Evolutionary conservation across 768 basidiomycete species (phyloP).

Genomic region (Xerocomus brunneocitrinus): DNA sequence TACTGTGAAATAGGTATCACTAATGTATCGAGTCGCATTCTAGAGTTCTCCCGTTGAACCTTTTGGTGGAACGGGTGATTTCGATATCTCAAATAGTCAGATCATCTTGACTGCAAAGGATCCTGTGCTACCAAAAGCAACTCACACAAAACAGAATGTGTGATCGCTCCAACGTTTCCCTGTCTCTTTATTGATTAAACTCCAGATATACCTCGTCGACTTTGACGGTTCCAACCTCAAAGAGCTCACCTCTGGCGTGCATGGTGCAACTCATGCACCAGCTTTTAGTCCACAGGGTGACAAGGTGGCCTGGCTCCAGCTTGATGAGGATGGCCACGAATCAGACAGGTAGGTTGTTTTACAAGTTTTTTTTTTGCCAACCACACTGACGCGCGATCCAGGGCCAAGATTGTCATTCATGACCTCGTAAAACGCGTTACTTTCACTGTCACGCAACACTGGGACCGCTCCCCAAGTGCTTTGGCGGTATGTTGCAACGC

Average conservation of each 20-base stretch:
- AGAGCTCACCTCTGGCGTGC: slow-evolving; percentile 77
- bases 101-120: slow-evolving; percentile 88
- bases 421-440: slow-evolving; percentile 65
- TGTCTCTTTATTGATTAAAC: background rate
- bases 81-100: slow-evolving; percentile 62
- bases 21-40: background rate
- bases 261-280: slow-evolving; percentile 78
- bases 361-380: background rate
- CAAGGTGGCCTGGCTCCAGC: slow-evolving; percentile 84
- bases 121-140: slow-evolving; percentile 66
- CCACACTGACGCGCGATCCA: slow-evolving; percentile 22
- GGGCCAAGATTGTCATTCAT: slow-evolving; percentile 74
- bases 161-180: background rate
- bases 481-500: slow-evolving; percentile 10
- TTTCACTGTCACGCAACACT: slow-evolving; percentile 71
- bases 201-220: slow-evolving; percentile 66
- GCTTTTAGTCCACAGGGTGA: slow-evolving; percentile 61
- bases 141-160: slow-evolving; percentile 89
- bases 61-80: slow-evolving; percentile 81
- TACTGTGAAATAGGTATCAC: background rate
- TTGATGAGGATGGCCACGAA: slow-evolving; percentile 86
- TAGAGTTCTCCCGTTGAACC: slow-evolving; percentile 78
- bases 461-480: slow-evolving; percentile 71
- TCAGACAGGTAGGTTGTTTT: slow-evolving; percentile 56
- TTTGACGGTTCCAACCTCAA: slow-evolving; percentile 49